Percentiles rank a stretch among this genome's conserved stretches.
These are phyloP conservation scores for Acer yangbiense DNA, from an alignment of 345 rosid species.

Conservation along the genomic window DNA sequence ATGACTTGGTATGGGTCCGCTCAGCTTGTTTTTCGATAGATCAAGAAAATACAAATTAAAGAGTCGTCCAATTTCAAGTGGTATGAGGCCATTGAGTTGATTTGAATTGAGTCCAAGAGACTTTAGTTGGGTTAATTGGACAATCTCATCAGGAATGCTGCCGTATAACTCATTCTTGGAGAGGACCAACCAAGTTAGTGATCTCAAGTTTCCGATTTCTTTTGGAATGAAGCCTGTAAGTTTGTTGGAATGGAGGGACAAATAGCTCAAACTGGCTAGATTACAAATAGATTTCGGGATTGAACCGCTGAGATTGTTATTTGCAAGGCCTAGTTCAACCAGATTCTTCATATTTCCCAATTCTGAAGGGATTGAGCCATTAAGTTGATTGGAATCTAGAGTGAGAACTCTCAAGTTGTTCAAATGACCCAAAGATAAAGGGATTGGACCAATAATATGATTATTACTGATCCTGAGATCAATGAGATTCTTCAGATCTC, in stretches of 20 bases:
- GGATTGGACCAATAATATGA: neutral
- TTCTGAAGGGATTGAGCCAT: neutral
- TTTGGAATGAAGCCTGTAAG: neutral
- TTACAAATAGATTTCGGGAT: neutral
- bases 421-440: neutral
- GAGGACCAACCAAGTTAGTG: neutral
- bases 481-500: neutral
- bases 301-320: neutral
- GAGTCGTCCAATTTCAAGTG: conserved; percentile 5
- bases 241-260: conserved; percentile 6
- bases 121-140: neutral
- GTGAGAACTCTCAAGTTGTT: neutral
- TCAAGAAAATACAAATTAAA: neutral
- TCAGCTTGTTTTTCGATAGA: neutral
- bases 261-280: fast-evolving
- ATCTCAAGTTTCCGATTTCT: neutral
- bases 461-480: neutral
- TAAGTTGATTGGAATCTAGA: neutral
- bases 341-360: conserved; percentile 4
- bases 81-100: neutral
- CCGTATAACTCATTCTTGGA: conserved; percentile 1
- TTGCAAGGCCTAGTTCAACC: neutral
- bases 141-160: neutral
- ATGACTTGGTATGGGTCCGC: conserved; percentile 9
- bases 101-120: neutral